Base-by-base conservation (phyloP, 352 stramenopile species). In the Pythium chondricola region DNA sequence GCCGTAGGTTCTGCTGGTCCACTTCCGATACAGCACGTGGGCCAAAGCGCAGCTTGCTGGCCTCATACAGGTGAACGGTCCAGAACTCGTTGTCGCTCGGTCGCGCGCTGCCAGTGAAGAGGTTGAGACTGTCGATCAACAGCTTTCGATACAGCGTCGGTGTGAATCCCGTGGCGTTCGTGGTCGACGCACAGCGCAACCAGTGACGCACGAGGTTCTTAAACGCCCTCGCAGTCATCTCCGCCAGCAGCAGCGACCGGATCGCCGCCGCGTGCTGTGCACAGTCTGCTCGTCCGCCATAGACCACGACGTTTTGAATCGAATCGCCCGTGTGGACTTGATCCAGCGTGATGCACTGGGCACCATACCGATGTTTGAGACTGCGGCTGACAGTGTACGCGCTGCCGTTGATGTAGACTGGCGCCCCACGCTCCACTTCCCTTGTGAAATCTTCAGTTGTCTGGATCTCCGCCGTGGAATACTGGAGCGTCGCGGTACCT, bases 211-310 rank as follows among this genome's bases (percentile, higher is more conserved):
- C 24, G 2, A 96, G 52, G 38, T 94, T 92, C 58, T 96, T 97
- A 16, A 95, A 77, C 16, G 88, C 73, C 8, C 89, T 69, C 6
- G 83, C 76, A 0, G 93, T 65, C 76, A 97, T 96, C 58, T 97
- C 88, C 2, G 68, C 76, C 0, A 97, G 63, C 20, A 96, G 26
- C 14, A 81, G 53, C 0, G 65, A 58, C 6, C 88, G 74, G 31
- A 96, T 73, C 35, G 61, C 53, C 2, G 30, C 47, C 2, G 80
- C 66, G 13, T 88, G 69, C 7, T 73, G 46, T 43, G 69, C 58
- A 59, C 80, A 91, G 16, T 85, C 65, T 11, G 76, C 58, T 13
- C 74, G 61, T 1, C 88, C 88, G 1, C 79, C 65, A 39, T 69
- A 89, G 3, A 95, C 63, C 0, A 41, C 44, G 13, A 93, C 71